These are phyloP conservation scores for Poa pratensis DNA, from an alignment of 176 grass and related monocot species.

Conservation along the genomic window DNA sequence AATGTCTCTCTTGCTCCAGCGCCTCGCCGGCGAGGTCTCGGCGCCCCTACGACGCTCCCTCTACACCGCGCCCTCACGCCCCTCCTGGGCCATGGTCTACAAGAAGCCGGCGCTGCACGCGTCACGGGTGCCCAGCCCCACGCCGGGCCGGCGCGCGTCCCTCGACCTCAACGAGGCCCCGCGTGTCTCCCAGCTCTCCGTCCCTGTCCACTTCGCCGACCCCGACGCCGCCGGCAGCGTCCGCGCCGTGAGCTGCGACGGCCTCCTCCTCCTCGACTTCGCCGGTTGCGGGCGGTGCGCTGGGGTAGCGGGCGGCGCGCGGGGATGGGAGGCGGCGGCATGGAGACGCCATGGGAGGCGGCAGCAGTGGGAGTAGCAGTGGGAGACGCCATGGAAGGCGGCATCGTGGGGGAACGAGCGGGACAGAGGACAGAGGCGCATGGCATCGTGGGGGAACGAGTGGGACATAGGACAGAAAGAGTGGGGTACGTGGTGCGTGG, in stretches of 20 bases:
- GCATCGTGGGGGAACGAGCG: no score
- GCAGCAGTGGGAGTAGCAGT: no score
- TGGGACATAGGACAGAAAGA: no score
- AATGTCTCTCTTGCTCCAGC: neutral
- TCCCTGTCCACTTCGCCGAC: slow-evolving; percentile 32
- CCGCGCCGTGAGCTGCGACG: slow-evolving; percentile 32
- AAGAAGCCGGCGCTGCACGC: neutral
- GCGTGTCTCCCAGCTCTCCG: neutral
- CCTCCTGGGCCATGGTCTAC: neutral
- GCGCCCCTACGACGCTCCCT: neutral
- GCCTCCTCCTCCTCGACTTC: slow-evolving; percentile 41
- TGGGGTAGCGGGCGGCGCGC: no score
- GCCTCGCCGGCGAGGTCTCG: neutral
- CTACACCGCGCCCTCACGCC: neutral
- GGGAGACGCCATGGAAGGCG: no score
- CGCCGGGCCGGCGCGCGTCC: neutral
- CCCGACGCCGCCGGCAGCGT: neutral
- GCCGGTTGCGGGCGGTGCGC: no score
- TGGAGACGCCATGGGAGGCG: no score
- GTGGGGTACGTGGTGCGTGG: no score
- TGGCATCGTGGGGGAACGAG: no score
- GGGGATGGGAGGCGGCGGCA: no score
- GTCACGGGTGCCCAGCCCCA: neutral
- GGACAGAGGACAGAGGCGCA: no score
- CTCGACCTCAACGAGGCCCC: slow-evolving; percentile 4